phyloP scores from a whole-genome alignment of 225 moss, liverwort and hornwort genomes.

The Pseudoscleropodium purum region DNA sequence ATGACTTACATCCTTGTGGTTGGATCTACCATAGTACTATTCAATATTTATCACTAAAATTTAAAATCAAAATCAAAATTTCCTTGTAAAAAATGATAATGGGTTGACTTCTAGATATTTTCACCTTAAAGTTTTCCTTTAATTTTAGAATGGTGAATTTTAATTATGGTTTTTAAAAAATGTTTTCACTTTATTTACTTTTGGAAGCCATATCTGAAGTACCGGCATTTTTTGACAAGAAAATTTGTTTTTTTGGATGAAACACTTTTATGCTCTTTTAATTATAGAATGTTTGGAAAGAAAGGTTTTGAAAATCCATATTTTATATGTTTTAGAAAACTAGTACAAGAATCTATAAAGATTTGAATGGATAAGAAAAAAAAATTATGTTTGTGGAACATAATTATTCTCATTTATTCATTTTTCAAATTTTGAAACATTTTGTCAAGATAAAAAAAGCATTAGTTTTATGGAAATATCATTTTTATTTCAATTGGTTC shows the following conservation, averaged over 20 bases:
- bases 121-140: background rate
- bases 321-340: background rate
- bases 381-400: accelerated
- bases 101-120: background rate
- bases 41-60: background rate
- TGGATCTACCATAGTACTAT: background rate
- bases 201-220: background rate
- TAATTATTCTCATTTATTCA: background rate
- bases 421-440: background rate
- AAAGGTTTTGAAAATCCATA: background rate
- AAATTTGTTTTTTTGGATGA: background rate
- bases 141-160: background rate
- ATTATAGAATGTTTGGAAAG: background rate
- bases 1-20: background rate
- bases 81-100: background rate
- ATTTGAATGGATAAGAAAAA: background rate
- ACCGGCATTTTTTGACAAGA: background rate
- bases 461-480: background rate
- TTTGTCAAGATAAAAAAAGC: background rate
- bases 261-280: background rate
- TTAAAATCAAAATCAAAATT: background rate
- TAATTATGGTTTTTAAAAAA: background rate
- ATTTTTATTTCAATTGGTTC: background rate
- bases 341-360: background rate
- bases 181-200: background rate